A percentile compares a stretch with the other conserved stretches of the same genome.
These are phyloP conservation scores for Nematocida minor DNA, from an alignment of 371 early-diverging fungal genomes.

Conservation along the genomic window DNA sequence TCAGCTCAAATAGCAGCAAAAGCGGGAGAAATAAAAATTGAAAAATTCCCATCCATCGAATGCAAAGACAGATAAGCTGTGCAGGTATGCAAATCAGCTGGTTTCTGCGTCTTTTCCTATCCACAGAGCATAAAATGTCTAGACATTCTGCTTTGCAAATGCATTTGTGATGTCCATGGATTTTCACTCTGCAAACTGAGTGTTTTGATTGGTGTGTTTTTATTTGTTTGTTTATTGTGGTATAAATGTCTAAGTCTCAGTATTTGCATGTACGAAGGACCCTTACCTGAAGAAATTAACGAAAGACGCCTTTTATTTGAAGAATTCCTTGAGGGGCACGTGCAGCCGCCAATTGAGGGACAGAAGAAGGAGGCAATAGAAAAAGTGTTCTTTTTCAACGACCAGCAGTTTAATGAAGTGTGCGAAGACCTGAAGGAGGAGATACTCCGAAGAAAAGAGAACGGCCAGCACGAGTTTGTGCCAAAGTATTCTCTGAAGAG, in stretches of 20 bases:
- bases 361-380: conserved; percentile 57
- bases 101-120: no score
- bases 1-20: background rate
- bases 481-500: conserved; percentile 26
- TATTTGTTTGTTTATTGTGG: background rate
- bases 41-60: no score
- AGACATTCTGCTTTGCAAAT: no score
- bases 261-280: background rate
- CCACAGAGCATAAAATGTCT: no score
- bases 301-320: conserved; percentile 16
- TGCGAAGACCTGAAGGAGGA: conserved; percentile 63
- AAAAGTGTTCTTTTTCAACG: conserved; percentile 56
- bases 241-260: background rate
- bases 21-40: no score
- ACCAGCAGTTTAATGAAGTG: conserved; percentile 59
- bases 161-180: no score
- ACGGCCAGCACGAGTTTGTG: background rate
- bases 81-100: no score
- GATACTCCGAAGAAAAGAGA: conserved; percentile 50
- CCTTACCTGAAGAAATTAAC: background rate
- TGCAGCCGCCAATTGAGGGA: conserved; percentile 4
- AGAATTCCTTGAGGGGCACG: conserved; percentile 18
- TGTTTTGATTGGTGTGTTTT: background rate
- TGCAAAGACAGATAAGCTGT: no score
- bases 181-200: no score